Evolutionary conservation across 805 yeast species (phyloP), one percentile per base, ranked within the genome.

Genomic region (Hanseniaspora lachancei): DNA sequence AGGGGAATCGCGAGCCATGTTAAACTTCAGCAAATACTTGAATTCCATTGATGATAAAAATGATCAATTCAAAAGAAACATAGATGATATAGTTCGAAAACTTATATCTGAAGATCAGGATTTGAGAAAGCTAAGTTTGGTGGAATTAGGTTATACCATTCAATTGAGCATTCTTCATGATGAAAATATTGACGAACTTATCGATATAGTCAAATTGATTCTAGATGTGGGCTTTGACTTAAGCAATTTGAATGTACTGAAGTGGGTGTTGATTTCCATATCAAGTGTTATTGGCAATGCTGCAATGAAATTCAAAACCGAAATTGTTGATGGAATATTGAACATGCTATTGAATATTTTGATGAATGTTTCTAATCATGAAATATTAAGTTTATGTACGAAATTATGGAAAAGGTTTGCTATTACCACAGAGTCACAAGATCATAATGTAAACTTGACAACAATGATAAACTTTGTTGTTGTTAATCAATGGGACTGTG

Each of bases 181-280:
- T 15, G 18, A 18, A 9, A 32, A 27, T 20, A 10, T 20, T 24
- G 27, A 46, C 2, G 48, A 46, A 12, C 12, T 18, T 9, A 18
- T 32, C 4, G 48, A 46, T 32, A 38, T 52, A 20, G 38, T 36
- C 2, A 35, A 27, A 7, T 20, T 52, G n/a, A 36, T 52, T 5
- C 9, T 21, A 5, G 48, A 38, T 35, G 15, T 36, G 5, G 47
- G 50, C 15, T 35, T 32, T 27, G 55, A 52, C 18, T n/a, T 34
- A n/a, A 24, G 38, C 7, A 39, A 52, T 38, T 24, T 24, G n/a
- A 35, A 39, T 18, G 24, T 36, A 12, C 39, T 52, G 21, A 15
- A 52, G 23, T 52, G 55, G 55, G 49, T 41, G 10, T 29, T 52
- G 18, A 38, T 52, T 7, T 24, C 55, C 13, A 27, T 52, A 6